Percentiles rank a stretch among this genome's conserved stretches.
Conservation (phyloP, 495 filamentous ascomycete genomes). For the Baudoinia panamericana region DNA sequence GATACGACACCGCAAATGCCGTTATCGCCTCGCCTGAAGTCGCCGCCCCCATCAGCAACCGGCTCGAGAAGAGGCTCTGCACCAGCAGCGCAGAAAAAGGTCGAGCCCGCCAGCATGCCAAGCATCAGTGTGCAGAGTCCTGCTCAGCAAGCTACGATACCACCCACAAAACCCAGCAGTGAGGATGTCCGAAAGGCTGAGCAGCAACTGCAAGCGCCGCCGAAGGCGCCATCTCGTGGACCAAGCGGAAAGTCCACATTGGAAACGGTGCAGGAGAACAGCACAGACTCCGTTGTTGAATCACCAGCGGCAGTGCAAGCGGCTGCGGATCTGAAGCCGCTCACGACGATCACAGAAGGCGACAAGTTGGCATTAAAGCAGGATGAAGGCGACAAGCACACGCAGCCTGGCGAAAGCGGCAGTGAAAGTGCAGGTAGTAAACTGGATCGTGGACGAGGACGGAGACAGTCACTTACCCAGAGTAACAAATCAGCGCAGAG, state of each 20-base stretch:
- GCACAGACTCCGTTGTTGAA: slow-evolving; percentile 33
- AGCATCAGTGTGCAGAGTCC: slow-evolving; percentile 43
- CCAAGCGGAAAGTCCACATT: slow-evolving; percentile 55
- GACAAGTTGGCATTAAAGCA: slow-evolving; percentile 35
- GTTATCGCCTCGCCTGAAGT: slow-evolving; percentile 51
- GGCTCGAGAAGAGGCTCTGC: slow-evolving; percentile 21
- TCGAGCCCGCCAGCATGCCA: slow-evolving; percentile 25
- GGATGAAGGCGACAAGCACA: slow-evolving; percentile 22
- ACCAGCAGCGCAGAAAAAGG: slow-evolving; percentile 29
- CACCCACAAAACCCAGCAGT: slow-evolving; percentile 35
- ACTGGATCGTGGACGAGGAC: slow-evolving; percentile 26
- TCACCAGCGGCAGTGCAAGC: slow-evolving; percentile 14
- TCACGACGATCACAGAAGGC: slow-evolving; percentile 31
- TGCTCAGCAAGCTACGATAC: slow-evolving; percentile 36
- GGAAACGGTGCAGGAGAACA: slow-evolving; percentile 89
- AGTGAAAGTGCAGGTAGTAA: slow-evolving; percentile 45
- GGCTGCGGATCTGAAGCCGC: slow-evolving; percentile 17
- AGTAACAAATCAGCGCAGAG: slow-evolving; percentile 23
- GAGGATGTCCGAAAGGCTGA: slow-evolving; percentile 45
- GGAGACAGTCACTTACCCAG: slow-evolving; percentile 11
- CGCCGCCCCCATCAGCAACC: slow-evolving; percentile 45
- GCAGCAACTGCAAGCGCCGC: slow-evolving; percentile 34
- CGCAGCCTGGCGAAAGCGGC: slow-evolving; percentile 39
- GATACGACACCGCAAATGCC: slow-evolving; percentile 54
- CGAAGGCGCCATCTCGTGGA: slow-evolving; percentile 38